Percentiles rank a stretch among this genome's conserved stretches.
These are phyloP conservation scores for Trichoderma sp. DNA, from an alignment of 2,329 filamentous ascomycete species.

Conservation along the genomic window DNA sequence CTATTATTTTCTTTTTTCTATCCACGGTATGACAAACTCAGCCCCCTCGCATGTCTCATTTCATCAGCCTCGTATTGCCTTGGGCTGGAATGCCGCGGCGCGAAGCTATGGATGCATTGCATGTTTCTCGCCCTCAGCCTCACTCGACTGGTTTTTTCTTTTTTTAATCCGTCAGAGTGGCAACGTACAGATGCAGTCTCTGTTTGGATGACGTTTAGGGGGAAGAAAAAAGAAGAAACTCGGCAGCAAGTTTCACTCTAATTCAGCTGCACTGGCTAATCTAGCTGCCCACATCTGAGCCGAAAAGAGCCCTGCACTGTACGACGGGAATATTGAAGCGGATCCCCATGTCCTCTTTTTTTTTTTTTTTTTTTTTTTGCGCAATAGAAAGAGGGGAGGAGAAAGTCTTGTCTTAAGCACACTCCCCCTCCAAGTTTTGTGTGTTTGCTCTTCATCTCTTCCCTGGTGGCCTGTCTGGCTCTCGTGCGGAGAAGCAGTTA, in stretches of 20 bases:
- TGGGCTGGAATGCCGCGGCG: background rate
- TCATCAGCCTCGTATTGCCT: background rate
- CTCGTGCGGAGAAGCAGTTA: background rate
- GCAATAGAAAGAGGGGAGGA: background rate
- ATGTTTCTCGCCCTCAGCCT: background rate
- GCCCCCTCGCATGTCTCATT: background rate
- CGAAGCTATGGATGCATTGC: background rate
- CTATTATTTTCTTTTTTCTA: background rate
- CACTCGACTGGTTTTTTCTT: background rate
- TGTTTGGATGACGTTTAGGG: background rate
- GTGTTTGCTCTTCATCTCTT: background rate
- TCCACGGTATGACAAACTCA: background rate
- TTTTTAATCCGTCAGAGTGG: background rate
- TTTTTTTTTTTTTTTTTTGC: background rate
- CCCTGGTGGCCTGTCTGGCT: background rate
- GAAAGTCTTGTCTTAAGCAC: background rate
- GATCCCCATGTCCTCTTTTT: background rate
- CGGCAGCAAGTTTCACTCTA: background rate
- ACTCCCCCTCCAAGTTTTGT: slow-evolving; percentile 5
- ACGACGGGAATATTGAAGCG: background rate
- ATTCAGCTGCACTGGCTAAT: background rate
- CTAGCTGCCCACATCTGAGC: background rate
- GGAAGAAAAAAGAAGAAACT: background rate
- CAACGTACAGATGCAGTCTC: background rate
- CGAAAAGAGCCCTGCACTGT: slow-evolving; percentile 3